Evolutionary conservation across 2,329 filamentous ascomycete species (phyloP), one percentile per base, ranked within the genome.

Genomic region (Trichophyton mentagrophytes): DNA sequence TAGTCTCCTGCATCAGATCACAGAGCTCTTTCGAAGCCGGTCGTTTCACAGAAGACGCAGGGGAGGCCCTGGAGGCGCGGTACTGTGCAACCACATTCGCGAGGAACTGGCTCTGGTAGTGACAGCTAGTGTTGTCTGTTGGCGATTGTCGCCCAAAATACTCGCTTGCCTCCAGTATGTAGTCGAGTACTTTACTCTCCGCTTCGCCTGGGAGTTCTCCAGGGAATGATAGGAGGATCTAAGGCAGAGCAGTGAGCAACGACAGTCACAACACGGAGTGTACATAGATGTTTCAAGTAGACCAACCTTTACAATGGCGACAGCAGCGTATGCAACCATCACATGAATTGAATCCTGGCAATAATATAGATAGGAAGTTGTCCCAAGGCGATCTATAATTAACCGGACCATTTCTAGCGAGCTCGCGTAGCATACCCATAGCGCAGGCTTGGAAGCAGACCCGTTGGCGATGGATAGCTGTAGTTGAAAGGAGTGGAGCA

Each of bases 281-380:
- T n/a, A 53, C 8, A 51, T 15, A 47, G 27, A 30, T 30, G 5
- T 30, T 30, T 30, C 4, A 33, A 11, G 17, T 44, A 25, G 27
- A 25, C 30, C 53, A 59, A 65, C 64, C 64, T 75, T 76, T 53
- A 75, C 69, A 1, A 75, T 64, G 59, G 75, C 74, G 2, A 73
- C 71, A 11, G 73, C 71, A n/a, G 72, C 70, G 61, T 77, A 75
- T 2, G 74, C 74, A 15, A 70, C 72, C 74, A 76, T 76, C 13
- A 75, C 72, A 62, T 76, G 74, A 3, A 77, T 66, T 1, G 74
- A 75, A 58, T 76, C 74, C 62, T 76, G 74, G 2, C 70, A 71
- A 63, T 75, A 76, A 61, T 72, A 75, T 0, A 76, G 65, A 49
- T 69, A 68, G 2, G 69, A 68, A 0, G 70, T 62, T 57, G 69